phyloP scores from a whole-genome alignment of 1,139 yeast species.

The Nakaseomyces bracarensis region DNA sequence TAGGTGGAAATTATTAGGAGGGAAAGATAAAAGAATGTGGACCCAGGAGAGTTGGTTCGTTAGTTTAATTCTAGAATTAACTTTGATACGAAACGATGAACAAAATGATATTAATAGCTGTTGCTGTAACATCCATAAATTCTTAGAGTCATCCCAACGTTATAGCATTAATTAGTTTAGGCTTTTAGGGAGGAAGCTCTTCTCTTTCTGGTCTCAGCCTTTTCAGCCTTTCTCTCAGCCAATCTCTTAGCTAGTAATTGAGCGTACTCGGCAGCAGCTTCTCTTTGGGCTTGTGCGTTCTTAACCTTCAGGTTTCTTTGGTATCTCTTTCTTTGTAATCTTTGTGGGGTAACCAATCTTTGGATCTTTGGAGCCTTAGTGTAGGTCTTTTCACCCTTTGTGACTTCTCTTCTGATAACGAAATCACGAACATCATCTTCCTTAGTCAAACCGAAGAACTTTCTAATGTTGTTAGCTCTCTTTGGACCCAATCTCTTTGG shows the following conservation, averaged over 20 bases:
- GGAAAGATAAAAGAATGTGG: too few relatives aligned
- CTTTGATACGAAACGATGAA: too few relatives aligned
- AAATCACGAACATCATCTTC: conserved; percentile 92
- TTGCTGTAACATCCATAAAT: too few relatives aligned
- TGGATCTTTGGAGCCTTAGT: conserved; percentile 99
- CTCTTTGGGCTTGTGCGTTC: conserved; percentile 98
- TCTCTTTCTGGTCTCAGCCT: conserved; percentile 97
- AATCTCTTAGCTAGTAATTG: conserved; percentile 97
- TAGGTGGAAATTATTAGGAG: too few relatives aligned
- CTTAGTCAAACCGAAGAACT: conserved; percentile 97
- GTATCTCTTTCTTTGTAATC: conserved; percentile 98
- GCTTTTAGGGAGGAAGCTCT: conserved; percentile 98
- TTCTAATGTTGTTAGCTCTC: conserved; percentile 99
- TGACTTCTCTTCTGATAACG: conserved; percentile 97
- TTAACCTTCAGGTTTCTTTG: conserved; percentile 87
- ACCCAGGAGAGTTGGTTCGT: too few relatives aligned
- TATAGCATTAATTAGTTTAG: too few relatives aligned
- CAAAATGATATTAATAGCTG: too few relatives aligned
- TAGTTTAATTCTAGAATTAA: too few relatives aligned
- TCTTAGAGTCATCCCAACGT: too few relatives aligned
- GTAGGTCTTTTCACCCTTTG: conserved; percentile 97
- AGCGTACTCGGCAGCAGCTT: conserved; percentile 99
- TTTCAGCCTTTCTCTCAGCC: conserved; percentile 96
- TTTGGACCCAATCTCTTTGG: conserved; percentile 99
- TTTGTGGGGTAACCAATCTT: conserved; percentile 98